These are phyloP conservation scores for Lasiosphaeriaceae sp. DNA, from an alignment of 495 filamentous ascomycete species.

Conservation along the genomic window DNA sequence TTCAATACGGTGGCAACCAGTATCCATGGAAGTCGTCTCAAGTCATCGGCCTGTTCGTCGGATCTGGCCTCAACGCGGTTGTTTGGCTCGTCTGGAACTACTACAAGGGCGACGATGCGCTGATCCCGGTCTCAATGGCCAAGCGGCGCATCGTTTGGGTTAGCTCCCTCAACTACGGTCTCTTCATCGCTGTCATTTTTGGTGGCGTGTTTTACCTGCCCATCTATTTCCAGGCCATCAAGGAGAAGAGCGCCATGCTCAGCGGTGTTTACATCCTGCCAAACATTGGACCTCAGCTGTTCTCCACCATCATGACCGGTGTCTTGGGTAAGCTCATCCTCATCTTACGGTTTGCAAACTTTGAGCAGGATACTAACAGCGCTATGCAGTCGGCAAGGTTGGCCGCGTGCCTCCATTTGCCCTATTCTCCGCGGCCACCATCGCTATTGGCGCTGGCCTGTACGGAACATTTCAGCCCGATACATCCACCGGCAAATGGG, in stretches of 20 bases:
- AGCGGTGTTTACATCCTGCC: conserved; percentile 53
- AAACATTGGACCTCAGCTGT: conserved; percentile 34
- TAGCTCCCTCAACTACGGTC: conserved; percentile 38
- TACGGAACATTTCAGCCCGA: too few relatives aligned
- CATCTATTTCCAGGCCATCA: conserved; percentile 67
- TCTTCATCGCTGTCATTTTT: neutral
- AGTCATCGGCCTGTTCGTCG: conserved; percentile 61
- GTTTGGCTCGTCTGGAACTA: conserved; percentile 42
- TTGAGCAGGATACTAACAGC: too few relatives aligned
- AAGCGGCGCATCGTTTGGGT: neutral
- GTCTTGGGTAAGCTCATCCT: neutral
- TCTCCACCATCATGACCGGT: neutral
- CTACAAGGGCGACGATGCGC: neutral
- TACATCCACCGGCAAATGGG: too few relatives aligned
- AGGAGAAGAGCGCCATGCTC: conserved; percentile 44
- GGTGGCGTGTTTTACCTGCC: conserved; percentile 51
- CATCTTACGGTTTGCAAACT: too few relatives aligned
- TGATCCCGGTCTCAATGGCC: neutral
- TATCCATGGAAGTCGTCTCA: conserved; percentile 59
- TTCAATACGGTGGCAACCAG: conserved; percentile 71
- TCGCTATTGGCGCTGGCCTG: too few relatives aligned
- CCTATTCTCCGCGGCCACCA: too few relatives aligned
- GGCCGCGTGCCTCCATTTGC: too few relatives aligned
- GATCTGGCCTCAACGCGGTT: conserved; percentile 55
- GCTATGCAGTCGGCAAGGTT: too few relatives aligned